Percentiles rank a stretch among this genome's conserved stretches.
phyloP scores from a whole-genome alignment of 257 asterid genomes.

The Salvia hispanica region DNA sequence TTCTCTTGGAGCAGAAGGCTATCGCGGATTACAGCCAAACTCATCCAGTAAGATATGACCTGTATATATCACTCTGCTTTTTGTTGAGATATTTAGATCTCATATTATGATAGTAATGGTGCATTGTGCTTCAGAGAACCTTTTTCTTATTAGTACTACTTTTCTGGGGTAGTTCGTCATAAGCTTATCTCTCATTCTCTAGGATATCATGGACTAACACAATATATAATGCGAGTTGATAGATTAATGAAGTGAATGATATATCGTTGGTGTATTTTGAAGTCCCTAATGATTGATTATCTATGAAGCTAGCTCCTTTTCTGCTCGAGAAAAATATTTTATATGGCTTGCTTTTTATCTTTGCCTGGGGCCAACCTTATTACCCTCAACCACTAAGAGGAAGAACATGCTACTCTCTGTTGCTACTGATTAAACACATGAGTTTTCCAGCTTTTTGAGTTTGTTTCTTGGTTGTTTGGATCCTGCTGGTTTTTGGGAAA shows the following conservation, averaged over 20 bases:
- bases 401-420: too few species aligned
- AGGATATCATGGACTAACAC: not conserved
- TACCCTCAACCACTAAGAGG: not conserved
- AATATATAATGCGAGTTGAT: not conserved
- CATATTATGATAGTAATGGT: too few species aligned
- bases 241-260: not conserved
- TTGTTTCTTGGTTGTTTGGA: not conserved
- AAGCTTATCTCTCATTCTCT: not conserved
- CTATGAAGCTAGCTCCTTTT: not conserved
- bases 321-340: too few species aligned
- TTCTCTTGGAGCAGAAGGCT: conserved; percentile 76
- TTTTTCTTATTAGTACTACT: too few species aligned
- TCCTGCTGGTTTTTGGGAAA: not conserved
- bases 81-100: too few species aligned
- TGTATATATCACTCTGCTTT: not conserved
- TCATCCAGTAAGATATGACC: conserved; percentile 65
- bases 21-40: conserved; percentile 75
- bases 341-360: too few species aligned
- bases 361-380: too few species aligned
- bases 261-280: not conserved
- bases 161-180: too few species aligned
- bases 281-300: not conserved
- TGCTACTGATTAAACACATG: not conserved
- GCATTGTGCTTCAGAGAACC: too few species aligned
- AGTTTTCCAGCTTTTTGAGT: not conserved